Evolutionary conservation across 2,329 filamentous ascomycete species (phyloP).

Genomic region (Diaporthe longicolla): DNA sequence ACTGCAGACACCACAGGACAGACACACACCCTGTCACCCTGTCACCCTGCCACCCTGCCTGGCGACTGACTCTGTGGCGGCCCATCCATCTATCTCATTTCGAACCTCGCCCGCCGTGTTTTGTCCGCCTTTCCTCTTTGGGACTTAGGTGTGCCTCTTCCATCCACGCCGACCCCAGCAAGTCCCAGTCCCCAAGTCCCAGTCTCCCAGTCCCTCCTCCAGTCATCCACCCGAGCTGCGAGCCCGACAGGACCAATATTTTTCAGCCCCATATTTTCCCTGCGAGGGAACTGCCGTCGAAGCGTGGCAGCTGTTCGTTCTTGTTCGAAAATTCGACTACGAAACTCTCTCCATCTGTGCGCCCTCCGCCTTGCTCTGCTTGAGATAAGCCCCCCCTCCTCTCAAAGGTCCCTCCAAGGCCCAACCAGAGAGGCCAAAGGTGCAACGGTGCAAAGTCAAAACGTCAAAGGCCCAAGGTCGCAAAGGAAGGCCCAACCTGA

Average conservation of each 20-base stretch:
- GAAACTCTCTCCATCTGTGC: conserved; percentile 10
- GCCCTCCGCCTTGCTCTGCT: neutral
- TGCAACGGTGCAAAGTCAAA: conserved; percentile 5
- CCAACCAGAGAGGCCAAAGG: conserved; percentile 10
- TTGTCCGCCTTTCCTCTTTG: conserved; percentile 34
- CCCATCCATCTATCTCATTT: conserved; percentile 23
- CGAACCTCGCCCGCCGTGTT: conserved; percentile 26
- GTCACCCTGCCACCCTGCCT: neutral
- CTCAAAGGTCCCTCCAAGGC: neutral
- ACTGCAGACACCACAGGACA: neutral
- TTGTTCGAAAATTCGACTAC: conserved; percentile 36
- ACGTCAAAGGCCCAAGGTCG: neutral
- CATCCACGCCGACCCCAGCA: conserved; percentile 34
- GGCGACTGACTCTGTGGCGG: neutral
- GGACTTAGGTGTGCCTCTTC: conserved; percentile 25
- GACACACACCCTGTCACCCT: too few relatives aligned
- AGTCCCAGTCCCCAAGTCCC: conserved; percentile 26
- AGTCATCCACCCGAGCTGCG: neutral
- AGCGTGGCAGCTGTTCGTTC: conserved; percentile 29
- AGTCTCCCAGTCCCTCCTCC: conserved; percentile 1
- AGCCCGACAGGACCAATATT: conserved; percentile 40
- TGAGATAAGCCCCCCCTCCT: neutral
- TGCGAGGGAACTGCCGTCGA: conserved; percentile 26
- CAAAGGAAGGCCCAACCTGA: neutral
- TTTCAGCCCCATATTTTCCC: conserved; percentile 43